phyloP scores from a whole-genome alignment of 371 early-diverging fungal genomes.

The Batkoa obscura region DNA sequence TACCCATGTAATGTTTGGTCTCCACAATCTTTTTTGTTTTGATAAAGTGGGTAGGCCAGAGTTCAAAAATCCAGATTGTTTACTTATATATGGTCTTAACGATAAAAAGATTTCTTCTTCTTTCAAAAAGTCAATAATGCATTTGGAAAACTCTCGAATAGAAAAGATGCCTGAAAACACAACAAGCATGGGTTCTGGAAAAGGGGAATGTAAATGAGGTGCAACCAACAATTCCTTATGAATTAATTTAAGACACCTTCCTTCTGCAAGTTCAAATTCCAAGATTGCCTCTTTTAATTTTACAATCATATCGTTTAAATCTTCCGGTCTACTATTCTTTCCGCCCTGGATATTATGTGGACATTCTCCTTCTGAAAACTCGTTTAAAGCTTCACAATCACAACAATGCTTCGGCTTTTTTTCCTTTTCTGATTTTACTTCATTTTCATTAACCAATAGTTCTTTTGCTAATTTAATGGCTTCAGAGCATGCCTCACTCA shows the following conservation, averaged over 20 bases:
- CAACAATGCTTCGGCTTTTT: no score
- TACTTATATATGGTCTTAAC: not conserved
- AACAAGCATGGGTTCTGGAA: slow-evolving; percentile 4
- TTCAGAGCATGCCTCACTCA: not conserved
- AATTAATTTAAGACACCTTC: not conserved
- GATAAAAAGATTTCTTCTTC: not conserved
- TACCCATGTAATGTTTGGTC: not conserved
- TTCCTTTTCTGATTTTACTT: not conserved
- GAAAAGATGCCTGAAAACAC: slow-evolving; percentile 4
- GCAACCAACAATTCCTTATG: not conserved
- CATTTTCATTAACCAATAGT: not conserved
- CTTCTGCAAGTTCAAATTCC: not conserved
- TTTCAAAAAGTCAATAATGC: not conserved
- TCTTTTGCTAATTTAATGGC: no score
- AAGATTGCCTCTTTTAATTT: not conserved
- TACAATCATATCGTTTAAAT: no score
- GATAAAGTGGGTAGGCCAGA: not conserved
- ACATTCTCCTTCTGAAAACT: no score
- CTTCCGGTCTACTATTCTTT: no score
- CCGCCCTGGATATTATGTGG: no score
- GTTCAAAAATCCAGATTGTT: not conserved
- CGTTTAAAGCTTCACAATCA: no score
- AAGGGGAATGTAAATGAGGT: not conserved
- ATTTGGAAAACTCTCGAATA: not conserved
- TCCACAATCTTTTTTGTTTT: not conserved